Conservation (phyloP, 1,284 basidiomycete species). For the Ganoderma lingzhi region DNA sequence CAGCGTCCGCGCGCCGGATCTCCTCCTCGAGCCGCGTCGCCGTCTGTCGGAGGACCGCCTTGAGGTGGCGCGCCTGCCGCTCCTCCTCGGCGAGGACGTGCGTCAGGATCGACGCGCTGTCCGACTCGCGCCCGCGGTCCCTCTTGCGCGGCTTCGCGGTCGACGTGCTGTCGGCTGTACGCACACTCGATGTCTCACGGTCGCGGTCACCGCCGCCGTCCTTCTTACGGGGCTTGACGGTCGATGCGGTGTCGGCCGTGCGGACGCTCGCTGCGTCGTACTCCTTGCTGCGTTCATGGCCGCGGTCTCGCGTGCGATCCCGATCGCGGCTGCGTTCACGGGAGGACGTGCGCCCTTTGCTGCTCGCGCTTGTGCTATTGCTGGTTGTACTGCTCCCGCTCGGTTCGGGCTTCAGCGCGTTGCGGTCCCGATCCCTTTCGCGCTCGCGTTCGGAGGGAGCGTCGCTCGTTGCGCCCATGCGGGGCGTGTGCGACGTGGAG, state of each 20-base stretch:
- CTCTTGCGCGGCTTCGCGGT: conserved; percentile 30
- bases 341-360: neutral
- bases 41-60: conserved; percentile 59
- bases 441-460: conserved; percentile 20
- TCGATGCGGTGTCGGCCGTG: too few relatives aligned
- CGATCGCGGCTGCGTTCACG: conserved; percentile 26
- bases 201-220: neutral
- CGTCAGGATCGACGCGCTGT: conserved; percentile 45
- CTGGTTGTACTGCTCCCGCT: conserved; percentile 21
- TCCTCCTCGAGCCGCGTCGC: conserved; percentile 66
- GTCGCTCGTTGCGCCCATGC: conserved; percentile 8
- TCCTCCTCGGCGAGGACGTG: conserved; percentile 69
- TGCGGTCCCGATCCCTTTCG: conserved; percentile 29
- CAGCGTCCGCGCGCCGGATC: conserved; percentile 59
- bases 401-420: conserved; percentile 10
- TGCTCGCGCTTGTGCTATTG: conserved; percentile 18
- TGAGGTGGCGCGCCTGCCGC: conserved; percentile 63
- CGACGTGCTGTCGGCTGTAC: conserved; percentile 22
- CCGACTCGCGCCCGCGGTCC: conserved; percentile 37
- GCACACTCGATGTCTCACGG: conserved; percentile 15
- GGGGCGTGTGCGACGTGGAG: conserved; percentile 34
- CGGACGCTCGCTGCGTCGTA: too few relatives aligned
- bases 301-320: conserved; percentile 14
- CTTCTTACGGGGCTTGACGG: too few relatives aligned
- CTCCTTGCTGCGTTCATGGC: neutral